These are phyloP conservation scores for Amaranthus palmeri DNA, from an alignment of 148 eudicot species.

Conservation along the genomic window DNA sequence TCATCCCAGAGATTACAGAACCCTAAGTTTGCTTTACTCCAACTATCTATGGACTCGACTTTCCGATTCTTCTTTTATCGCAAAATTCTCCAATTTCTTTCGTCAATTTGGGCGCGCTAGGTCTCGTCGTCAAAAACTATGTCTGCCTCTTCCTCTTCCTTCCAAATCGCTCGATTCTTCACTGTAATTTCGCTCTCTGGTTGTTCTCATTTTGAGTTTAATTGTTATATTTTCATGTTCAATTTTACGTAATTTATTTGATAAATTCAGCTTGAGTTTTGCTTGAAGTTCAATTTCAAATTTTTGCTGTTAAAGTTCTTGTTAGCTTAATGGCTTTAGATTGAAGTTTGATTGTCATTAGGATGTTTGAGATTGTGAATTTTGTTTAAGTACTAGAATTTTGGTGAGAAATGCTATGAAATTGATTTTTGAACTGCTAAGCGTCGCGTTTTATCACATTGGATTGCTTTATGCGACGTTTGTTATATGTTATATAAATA, in stretches of 20 bases:
- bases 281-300: background rate
- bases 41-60: slow-evolving; percentile 37
- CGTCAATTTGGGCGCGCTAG: slow-evolving; percentile 36
- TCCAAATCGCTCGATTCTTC: slow-evolving; percentile 44
- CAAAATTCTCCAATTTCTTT: slow-evolving; percentile 38
- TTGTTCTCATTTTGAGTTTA: background rate
- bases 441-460: no score
- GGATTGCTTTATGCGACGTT: no score
- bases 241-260: background rate
- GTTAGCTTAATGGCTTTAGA: background rate
- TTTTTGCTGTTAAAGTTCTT: background rate
- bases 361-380: background rate
- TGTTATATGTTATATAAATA: no score
- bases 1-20: slow-evolving; percentile 20
- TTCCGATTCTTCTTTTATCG: slow-evolving; percentile 29
- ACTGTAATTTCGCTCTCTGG: slow-evolving; percentile 29
- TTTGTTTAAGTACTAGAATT: background rate
- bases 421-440: background rate
- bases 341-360: background rate
- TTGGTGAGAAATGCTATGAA: background rate
- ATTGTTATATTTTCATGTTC: background rate
- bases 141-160: slow-evolving; percentile 82
- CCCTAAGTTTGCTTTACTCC: slow-evolving; percentile 43
- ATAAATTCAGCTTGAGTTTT: background rate
- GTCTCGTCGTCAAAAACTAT: slow-evolving; percentile 49